A percentile compares a stretch with the other conserved stretches of the same genome.
Evolutionary conservation across 208 protist species (phyloP).

Genomic region (Acanthamoeba lenticulata): DNA sequence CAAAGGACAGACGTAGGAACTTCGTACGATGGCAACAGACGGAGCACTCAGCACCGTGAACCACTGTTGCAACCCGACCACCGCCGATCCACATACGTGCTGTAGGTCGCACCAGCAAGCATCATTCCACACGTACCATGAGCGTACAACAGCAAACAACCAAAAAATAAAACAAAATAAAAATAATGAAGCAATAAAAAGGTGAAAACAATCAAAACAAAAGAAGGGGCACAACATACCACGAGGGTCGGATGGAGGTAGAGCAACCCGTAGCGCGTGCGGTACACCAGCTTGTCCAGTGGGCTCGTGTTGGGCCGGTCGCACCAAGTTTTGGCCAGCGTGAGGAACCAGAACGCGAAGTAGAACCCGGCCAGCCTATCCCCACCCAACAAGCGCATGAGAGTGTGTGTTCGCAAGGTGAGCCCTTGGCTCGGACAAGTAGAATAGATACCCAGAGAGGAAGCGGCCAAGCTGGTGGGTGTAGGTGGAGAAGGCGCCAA

Average conservation of each 20-base stretch:
- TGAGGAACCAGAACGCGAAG: conserved; percentile 17
- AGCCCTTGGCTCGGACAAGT: background rate
- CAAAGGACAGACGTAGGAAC: too few species aligned
- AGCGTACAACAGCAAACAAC: too few species aligned
- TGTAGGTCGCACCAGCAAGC: too few species aligned
- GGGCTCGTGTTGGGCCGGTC: conserved; percentile 16
- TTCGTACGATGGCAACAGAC: background rate
- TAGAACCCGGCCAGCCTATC: background rate
- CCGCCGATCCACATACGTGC: background rate
- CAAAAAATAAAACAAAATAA: background rate
- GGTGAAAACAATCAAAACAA: background rate
- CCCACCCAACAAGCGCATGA: background rate
- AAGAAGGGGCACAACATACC: background rate
- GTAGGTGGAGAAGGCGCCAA: conserved; percentile 20
- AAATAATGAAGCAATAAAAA: background rate
- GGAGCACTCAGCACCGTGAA: background rate
- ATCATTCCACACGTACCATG: too few species aligned
- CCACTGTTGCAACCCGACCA: background rate
- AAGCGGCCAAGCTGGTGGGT: background rate
- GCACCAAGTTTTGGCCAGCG: conserved; percentile 28
- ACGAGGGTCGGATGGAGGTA: background rate
- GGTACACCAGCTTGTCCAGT: background rate
- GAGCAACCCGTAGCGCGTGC: conserved; percentile 6
- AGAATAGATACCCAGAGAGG: background rate
- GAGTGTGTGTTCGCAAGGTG: background rate